Base-by-base conservation (phyloP, 352 stramenopile species). In the Pythium apleroticum region DNA sequence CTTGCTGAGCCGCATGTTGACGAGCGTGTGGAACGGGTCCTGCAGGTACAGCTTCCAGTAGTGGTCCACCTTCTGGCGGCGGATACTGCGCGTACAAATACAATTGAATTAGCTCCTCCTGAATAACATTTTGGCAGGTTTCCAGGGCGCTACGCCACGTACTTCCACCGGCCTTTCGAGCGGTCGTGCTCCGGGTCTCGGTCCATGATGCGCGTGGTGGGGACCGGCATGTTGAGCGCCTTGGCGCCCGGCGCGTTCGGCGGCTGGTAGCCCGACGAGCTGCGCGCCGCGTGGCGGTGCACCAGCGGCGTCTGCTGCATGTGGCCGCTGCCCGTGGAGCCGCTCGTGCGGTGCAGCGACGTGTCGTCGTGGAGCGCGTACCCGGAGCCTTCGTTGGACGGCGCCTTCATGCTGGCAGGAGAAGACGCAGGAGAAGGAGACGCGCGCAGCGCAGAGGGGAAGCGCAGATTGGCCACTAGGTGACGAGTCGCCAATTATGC, bases 11-110 rank as follows among this genome's bases (percentile, higher is more conserved):
- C 86, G 85, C 70, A 92, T 79, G 66, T 95, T 91, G 33, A 95
- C 82, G 20, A 95, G 68, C 31, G 80, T 82, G 69, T 95, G 86
- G 73, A 95, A 95, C 41, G 86, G 86, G 56, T 91, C 86, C 54
- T 91, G 80, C 49, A 93, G 69, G 66, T 95, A 95, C 39, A 92
- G 68, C 60, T 89, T 90, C 84, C 84, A 95, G 67, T 91, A 91
- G 48, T 92, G 66, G 10, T 84, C 78, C 59, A 89, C 76, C 66
- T 91, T 91, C 30, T 90, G 62, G 24, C 86, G 86, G 3, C 81
- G 80, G 67, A 95, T 93, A 48, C 86, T 95, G 68, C 48, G 25
- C 17, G 30, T 19, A 24, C 24, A n/a, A 72, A 35, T 59, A 20
- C 19, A 72, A 9, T 52, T 11, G 19, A 33, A 45, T 28, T 20